Evolutionary conservation across 2,329 filamentous ascomycete species (phyloP).

Genomic region (Aspergillus luchuensis): DNA sequence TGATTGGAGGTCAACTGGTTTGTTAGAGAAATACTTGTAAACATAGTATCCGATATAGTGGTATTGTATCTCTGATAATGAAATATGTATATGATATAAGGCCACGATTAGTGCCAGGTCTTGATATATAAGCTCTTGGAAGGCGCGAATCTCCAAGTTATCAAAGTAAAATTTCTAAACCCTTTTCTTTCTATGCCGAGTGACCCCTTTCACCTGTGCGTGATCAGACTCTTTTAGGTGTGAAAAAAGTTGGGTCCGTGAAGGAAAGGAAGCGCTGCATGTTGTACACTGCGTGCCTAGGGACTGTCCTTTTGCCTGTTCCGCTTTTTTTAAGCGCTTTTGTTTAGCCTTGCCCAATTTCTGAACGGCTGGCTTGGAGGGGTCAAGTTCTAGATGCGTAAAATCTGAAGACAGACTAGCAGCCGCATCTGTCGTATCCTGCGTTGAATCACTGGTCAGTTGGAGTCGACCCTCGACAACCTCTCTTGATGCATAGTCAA

Average conservation of each 20-base stretch:
- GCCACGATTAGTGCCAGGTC: too few species aligned
- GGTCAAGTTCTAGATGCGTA: constrained; percentile 23
- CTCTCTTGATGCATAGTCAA: constrained; percentile 48
- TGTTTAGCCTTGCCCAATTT: constrained; percentile 57
- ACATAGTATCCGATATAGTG: too few species aligned
- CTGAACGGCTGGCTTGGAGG: constrained; percentile 16
- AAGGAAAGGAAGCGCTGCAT: constrained; percentile 77
- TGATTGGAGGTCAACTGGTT: too few species aligned
- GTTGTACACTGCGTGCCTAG: constrained; percentile 69
- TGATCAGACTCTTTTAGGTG: constrained; percentile 70
- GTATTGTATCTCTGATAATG: too few species aligned
- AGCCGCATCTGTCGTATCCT: constrained; percentile 12
- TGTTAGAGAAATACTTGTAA: too few species aligned
- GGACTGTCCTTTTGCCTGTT: constrained; percentile 25
- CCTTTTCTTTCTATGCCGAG: background rate
- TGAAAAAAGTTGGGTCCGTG: constrained; percentile 70
- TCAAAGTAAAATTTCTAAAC: background rate
- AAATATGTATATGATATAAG: too few species aligned
- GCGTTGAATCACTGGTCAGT: constrained; percentile 17
- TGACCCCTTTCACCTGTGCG: constrained; percentile 53
- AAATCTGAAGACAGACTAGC: constrained; percentile 22
- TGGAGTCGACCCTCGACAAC: constrained; percentile 44
- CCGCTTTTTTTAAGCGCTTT: constrained; percentile 54
- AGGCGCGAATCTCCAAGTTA: background rate
- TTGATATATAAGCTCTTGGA: too few species aligned